These are phyloP conservation scores for Crataegus laevigata DNA, from an alignment of 306 rosid species.

Conservation along the genomic window DNA sequence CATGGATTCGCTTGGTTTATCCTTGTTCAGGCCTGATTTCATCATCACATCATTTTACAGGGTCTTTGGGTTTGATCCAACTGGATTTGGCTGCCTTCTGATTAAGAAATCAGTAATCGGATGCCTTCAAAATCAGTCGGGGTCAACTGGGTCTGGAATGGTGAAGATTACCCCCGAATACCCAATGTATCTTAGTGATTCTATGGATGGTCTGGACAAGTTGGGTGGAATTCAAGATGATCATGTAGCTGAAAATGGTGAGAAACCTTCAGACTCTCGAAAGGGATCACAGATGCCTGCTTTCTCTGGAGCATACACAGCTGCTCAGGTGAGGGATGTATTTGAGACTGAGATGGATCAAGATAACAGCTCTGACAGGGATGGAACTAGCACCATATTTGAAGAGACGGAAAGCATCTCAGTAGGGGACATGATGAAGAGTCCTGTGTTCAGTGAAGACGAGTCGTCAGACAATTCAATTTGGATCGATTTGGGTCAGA, in stretches of 20 bases:
- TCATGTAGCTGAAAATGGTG: slow-evolving; percentile 37
- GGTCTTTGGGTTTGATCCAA: slow-evolving; percentile 90
- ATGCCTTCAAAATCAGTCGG: slow-evolving; percentile 80
- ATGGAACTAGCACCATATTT: slow-evolving; percentile 88
- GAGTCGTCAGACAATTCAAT: slow-evolving; percentile 84
- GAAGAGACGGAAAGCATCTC: slow-evolving; percentile 87
- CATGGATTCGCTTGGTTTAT: slow-evolving; percentile 96
- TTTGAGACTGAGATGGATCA: slow-evolving; percentile 92
- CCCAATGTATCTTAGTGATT: slow-evolving; percentile 84
- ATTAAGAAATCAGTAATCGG: slow-evolving; percentile 89
- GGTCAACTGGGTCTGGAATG: slow-evolving; percentile 88
- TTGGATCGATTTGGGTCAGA: slow-evolving; percentile 97
- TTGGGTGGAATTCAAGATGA: slow-evolving; percentile 58
- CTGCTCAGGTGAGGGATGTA: slow-evolving; percentile 90
- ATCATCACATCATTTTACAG: slow-evolving; percentile 90
- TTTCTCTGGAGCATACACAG: slow-evolving; percentile 83
- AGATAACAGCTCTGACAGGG: slow-evolving; percentile 80
- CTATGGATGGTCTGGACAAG: slow-evolving; percentile 71
- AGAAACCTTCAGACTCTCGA: slow-evolving; percentile 49
- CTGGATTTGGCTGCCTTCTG: slow-evolving; percentile 94
- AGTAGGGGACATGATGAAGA: slow-evolving; percentile 91
- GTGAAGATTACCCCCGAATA: slow-evolving; percentile 91
- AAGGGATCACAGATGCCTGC: slow-evolving; percentile 75
- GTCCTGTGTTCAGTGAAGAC: slow-evolving; percentile 95
- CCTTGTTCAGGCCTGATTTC: slow-evolving; percentile 92